Percentiles rank a stretch among this genome's conserved stretches.
These are phyloP conservation scores for Sclerotinia sclerotiorum DNA, from an alignment of 2,329 filamentous ascomycete genomes.

Conservation along the genomic window DNA sequence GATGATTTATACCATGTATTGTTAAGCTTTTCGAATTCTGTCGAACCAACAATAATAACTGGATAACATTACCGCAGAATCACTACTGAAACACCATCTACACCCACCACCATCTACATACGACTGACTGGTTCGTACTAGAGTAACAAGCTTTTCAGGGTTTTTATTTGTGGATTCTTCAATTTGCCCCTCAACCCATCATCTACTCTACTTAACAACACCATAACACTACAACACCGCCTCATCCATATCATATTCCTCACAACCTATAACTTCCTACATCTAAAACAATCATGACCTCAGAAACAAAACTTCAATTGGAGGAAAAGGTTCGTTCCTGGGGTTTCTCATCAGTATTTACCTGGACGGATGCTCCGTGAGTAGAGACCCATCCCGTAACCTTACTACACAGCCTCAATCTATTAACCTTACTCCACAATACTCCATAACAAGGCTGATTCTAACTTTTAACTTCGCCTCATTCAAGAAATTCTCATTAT, in stretches of 20 bases:
- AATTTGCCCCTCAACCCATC: not conserved
- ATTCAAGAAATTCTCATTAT: conserved; percentile 63
- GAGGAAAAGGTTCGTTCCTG: conserved; percentile 65
- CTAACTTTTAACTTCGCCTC: conserved; percentile 8
- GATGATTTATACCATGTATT: no score
- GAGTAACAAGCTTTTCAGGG: not conserved
- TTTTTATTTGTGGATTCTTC: not conserved
- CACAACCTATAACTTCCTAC: not conserved
- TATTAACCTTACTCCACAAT: not conserved
- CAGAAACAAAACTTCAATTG: conserved; percentile 47
- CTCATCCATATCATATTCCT: not conserved
- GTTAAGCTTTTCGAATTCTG: no score
- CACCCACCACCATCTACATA: not conserved
- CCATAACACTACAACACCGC: not conserved
- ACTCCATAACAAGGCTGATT: conserved; percentile 19
- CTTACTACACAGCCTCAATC: conserved; percentile 1
- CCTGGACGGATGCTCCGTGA: conserved; percentile 70
- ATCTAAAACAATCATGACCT: conserved; percentile 25
- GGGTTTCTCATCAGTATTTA: conserved; percentile 70
- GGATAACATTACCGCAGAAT: not conserved
- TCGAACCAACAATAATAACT: no score
- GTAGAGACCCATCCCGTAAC: conserved; percentile 33
- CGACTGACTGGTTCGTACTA: not conserved
- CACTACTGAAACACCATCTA: no score
- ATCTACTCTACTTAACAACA: not conserved